Conservation (phyloP, 805 yeast species). For the Candida golubevii region DNA sequence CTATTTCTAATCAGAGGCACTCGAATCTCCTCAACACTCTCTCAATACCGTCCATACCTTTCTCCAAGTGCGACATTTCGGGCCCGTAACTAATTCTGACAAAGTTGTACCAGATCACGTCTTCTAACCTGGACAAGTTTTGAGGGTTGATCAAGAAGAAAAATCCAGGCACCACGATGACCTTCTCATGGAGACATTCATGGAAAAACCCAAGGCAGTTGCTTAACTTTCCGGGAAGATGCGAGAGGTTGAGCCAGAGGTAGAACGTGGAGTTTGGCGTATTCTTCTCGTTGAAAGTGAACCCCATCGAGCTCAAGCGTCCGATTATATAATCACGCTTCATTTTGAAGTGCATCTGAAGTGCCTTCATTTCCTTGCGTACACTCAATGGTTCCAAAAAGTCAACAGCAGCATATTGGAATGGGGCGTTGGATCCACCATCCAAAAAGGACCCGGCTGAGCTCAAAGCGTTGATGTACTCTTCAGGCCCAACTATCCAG, state of each 20-base stretch:
- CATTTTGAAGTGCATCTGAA: slow-evolving; percentile 52
- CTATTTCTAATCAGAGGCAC: slow-evolving; percentile 30
- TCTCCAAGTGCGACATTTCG: slow-evolving; percentile 44
- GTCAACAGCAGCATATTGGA: slow-evolving; percentile 56
- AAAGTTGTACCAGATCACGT: slow-evolving; percentile 56
- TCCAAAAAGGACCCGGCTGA: slow-evolving; percentile 59
- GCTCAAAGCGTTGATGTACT: slow-evolving; percentile 49
- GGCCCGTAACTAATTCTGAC: slow-evolving; percentile 61
- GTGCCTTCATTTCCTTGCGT: slow-evolving; percentile 50
- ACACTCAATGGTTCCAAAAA: slow-evolving; percentile 50
- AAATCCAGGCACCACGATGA: slow-evolving; percentile 59
- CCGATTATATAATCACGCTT: slow-evolving; percentile 53
- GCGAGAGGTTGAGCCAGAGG: slow-evolving; percentile 54
- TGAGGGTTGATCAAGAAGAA: slow-evolving; percentile 58
- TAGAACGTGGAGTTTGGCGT: slow-evolving; percentile 58
- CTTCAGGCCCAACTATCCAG: slow-evolving; percentile 62
- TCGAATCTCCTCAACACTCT: slow-evolving; percentile 40
- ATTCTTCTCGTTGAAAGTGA: slow-evolving; percentile 38
- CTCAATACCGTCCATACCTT: slow-evolving; percentile 61
- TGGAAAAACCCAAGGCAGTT: slow-evolving; percentile 61
- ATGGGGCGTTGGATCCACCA: slow-evolving; percentile 59
- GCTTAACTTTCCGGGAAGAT: slow-evolving; percentile 51
- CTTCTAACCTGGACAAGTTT: slow-evolving; percentile 43
- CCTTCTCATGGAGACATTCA: slow-evolving; percentile 56
- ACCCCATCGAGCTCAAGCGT: slow-evolving; percentile 51